These are phyloP conservation scores for Phytophthora fragariaefolia DNA, from an alignment of 352 stramenopile genomes.

Conservation along the genomic window DNA sequence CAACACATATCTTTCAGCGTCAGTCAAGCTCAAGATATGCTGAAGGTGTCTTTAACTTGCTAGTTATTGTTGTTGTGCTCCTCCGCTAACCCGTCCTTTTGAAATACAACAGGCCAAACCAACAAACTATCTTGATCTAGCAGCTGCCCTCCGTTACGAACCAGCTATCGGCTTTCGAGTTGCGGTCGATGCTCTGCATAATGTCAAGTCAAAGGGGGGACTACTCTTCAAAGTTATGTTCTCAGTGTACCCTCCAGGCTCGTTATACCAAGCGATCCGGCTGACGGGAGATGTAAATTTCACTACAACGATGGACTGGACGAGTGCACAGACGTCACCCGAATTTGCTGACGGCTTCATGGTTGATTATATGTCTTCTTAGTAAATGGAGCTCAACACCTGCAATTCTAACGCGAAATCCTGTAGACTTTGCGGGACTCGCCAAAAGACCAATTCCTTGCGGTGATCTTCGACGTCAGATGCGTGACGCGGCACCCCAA, in stretches of 20 bases:
- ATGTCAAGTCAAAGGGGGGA: constrained; percentile 58
- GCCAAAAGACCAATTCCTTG: constrained; percentile 27
- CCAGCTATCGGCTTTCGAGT: constrained; percentile 71
- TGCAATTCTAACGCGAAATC: constrained; percentile 2
- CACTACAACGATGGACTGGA: constrained; percentile 69
- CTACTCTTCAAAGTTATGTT: constrained; percentile 65
- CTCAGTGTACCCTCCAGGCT: constrained; percentile 56
- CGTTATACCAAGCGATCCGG: constrained; percentile 67
- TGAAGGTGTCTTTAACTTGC: constrained; percentile 32
- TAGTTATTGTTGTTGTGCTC: neutral
- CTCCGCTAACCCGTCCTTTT: neutral
- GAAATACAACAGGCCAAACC: constrained; percentile 47
- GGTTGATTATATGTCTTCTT: no score
- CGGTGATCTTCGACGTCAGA: constrained; percentile 69
- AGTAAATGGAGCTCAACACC: neutral
- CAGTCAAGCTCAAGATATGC: constrained; percentile 27
- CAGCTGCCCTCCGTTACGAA: constrained; percentile 55
- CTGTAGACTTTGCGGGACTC: constrained; percentile 59
- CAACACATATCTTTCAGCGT: constrained; percentile 27
- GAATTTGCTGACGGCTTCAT: constrained; percentile 70
- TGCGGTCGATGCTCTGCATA: constrained; percentile 70
- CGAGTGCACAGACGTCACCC: constrained; percentile 54
- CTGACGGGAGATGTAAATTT: constrained; percentile 65
- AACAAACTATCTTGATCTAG: constrained; percentile 49
- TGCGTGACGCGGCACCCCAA: constrained; percentile 51